A percentile compares a stretch with the other conserved stretches of the same genome.
phyloP scores from a whole-genome alignment of 23 red algal genomes.

The Gracilaria vermiculophylla region DNA sequence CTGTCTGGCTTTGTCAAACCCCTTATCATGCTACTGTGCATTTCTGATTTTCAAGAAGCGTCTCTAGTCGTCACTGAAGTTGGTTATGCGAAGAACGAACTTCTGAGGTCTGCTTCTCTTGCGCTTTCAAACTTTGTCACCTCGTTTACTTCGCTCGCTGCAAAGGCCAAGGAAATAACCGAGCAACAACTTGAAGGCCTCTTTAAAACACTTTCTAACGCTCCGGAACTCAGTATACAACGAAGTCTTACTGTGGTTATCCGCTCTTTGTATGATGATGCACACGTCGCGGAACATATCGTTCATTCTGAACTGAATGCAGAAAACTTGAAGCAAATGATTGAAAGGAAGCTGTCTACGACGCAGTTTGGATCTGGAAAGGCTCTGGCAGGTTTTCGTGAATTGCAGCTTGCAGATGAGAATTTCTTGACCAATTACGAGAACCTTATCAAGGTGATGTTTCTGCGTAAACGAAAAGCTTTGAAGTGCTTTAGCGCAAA shows the following conservation, averaged over 20 bases:
- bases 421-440: neutral
- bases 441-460: neutral
- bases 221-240: slow-evolving; percentile 56
- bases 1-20: neutral
- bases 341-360: neutral
- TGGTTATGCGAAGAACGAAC: slow-evolving; percentile 37
- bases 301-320: neutral
- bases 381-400: neutral
- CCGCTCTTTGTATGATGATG: slow-evolving; percentile 16
- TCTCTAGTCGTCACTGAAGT: neutral
- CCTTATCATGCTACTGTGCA: neutral
- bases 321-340: neutral
- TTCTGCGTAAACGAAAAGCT: neutral
- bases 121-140: slow-evolving; percentile 42
- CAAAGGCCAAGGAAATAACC: neutral
- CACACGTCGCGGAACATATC: neutral
- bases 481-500: neutral
- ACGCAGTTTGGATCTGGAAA: neutral
- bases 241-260: slow-evolving; percentile 44
- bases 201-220: slow-evolving; percentile 18
- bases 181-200: neutral
- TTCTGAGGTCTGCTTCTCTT: slow-evolving; percentile 30
- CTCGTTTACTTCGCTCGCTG: neutral
- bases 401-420: neutral
- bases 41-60: neutral